Conservation (phyloP, 805 yeast species). For the Candida coquimbonensis region DNA sequence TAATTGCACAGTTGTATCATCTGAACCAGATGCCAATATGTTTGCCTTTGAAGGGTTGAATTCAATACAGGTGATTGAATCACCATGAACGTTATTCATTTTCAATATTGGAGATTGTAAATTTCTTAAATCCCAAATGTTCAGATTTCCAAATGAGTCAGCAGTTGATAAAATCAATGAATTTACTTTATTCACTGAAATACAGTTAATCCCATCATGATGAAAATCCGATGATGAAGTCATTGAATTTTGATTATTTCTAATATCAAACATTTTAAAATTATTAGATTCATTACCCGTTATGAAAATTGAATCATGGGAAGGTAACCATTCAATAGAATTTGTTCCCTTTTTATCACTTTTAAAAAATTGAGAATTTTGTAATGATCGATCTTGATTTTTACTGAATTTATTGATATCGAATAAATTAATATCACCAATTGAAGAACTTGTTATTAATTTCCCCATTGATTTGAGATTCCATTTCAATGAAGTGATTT, state of each 20-base stretch:
- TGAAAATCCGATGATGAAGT: conserved; percentile 6
- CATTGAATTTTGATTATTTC: conserved; percentile 24
- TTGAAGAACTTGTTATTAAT: conserved; percentile 53
- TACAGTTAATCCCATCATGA: conserved; percentile 42
- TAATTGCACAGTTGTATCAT: conserved; percentile 54
- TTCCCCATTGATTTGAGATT: conserved; percentile 40
- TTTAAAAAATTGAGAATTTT: conserved; percentile 8
- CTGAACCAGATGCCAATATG: conserved; percentile 58
- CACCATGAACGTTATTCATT: conserved; percentile 34
- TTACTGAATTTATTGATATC: conserved; percentile 42
- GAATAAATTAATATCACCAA: conserved; percentile 60
- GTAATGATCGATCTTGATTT: neutral
- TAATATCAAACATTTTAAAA: conserved; percentile 41
- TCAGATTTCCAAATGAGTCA: conserved; percentile 47
- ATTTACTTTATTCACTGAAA: conserved; percentile 54
- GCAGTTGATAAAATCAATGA: conserved; percentile 61
- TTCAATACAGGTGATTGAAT: conserved; percentile 53
- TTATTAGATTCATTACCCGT: conserved; percentile 60
- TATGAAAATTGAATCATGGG: conserved; percentile 54
- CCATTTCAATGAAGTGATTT: conserved; percentile 63
- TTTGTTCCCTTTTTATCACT: conserved; percentile 51
- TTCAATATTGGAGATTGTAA: conserved; percentile 26
- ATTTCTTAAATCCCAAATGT: conserved; percentile 61
- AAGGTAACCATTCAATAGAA: conserved; percentile 62
- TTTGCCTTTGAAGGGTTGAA: conserved; percentile 61